Percentiles rank a stretch among this genome's conserved stretches.
Conservation (phyloP, 1,139 yeast species). For the Lodderomyces oxycetoniae region DNA sequence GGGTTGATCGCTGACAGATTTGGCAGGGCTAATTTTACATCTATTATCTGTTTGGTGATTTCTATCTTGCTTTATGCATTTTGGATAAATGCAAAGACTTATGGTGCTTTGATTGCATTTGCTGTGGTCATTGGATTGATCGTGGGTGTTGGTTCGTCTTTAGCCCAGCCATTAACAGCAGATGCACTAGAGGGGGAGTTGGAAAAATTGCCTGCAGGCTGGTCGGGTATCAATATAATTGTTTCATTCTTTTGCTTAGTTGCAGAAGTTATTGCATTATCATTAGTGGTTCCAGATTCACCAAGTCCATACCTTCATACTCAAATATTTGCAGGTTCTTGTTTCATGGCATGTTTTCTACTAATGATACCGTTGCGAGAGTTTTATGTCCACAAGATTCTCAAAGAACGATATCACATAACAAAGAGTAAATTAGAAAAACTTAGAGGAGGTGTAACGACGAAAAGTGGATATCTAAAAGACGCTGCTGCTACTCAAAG, state of each 20-base stretch:
- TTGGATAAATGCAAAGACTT: conserved; percentile 56
- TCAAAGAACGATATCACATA: conserved; percentile 11
- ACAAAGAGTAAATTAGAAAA: conserved; percentile 10
- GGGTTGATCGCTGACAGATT: conserved; percentile 54
- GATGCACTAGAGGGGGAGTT: conserved; percentile 45
- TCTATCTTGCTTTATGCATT: conserved; percentile 38
- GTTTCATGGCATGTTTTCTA: conserved; percentile 32
- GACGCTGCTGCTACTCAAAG: background rate
- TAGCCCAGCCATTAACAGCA: conserved; percentile 56
- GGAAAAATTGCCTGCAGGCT: conserved; percentile 50
- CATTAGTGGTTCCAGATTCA: conserved; percentile 27
- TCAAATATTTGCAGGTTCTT: conserved; percentile 56
- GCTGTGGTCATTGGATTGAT: conserved; percentile 49
- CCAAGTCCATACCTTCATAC: conserved; percentile 50
- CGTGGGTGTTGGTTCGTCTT: conserved; percentile 62
- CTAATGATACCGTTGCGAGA: conserved; percentile 31
- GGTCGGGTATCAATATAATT: conserved; percentile 52
- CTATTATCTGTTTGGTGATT: conserved; percentile 26
- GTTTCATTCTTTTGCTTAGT: conserved; percentile 43
- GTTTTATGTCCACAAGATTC: conserved; percentile 22
- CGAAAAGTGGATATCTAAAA: conserved; percentile 12
- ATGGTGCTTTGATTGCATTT: conserved; percentile 49
- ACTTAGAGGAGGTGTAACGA: conserved; percentile 6
- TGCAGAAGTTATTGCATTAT: conserved; percentile 48
- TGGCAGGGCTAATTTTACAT: conserved; percentile 55